These are phyloP conservation scores for Rhipidocladum racemiflorum DNA, from an alignment of 176 grass and related monocot species.

Conservation along the genomic window DNA sequence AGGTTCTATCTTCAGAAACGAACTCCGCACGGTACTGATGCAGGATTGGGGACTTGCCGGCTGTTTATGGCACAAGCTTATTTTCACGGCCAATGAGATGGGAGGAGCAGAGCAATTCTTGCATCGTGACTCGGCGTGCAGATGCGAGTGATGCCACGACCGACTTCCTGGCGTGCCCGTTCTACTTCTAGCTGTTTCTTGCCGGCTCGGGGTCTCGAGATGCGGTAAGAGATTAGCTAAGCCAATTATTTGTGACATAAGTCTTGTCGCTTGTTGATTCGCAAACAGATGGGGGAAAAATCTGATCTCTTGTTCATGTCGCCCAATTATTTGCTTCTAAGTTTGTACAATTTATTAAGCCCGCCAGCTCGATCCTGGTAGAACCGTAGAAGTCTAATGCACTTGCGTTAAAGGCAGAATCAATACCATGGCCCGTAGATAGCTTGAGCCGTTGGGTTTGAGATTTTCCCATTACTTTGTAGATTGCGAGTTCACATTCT, in stretches of 20 bases:
- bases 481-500: background rate
- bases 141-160: background rate
- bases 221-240: background rate
- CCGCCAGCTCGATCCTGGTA: background rate
- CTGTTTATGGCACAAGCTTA: background rate
- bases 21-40: background rate
- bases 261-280: background rate
- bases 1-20: background rate
- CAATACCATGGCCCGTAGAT: background rate
- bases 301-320: background rate
- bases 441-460: background rate
- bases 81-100: conserved; percentile 4
- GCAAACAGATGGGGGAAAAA: no score
- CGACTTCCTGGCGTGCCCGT: background rate
- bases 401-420: background rate
- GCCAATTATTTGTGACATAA: background rate
- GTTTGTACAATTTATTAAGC: background rate
- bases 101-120: background rate
- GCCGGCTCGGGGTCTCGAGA: background rate
- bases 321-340: conserved; percentile 4
- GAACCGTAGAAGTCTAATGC: background rate
- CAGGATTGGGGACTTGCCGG: background rate
- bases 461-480: background rate
- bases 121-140: conserved; percentile 15
- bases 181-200: background rate